A percentile compares a stretch with the other conserved stretches of the same genome.
Evolutionary conservation across 306 rosid species (phyloP).

Genomic region (Cucurbita ficifolia): DNA sequence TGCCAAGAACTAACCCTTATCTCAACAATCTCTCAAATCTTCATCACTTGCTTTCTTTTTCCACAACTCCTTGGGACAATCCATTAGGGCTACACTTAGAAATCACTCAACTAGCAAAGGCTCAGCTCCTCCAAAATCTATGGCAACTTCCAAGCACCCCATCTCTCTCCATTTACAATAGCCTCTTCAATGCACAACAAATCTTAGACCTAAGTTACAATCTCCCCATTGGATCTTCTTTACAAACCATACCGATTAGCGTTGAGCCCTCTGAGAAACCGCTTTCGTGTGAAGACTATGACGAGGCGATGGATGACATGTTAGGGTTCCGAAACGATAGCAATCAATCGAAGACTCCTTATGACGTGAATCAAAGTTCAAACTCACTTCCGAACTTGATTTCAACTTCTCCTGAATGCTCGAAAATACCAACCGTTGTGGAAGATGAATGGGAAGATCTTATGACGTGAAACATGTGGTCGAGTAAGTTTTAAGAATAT

Average conservation of each 20-base stretch:
- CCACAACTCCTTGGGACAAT: conserved; percentile 20
- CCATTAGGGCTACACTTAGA: conserved; percentile 23
- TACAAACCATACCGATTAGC: not conserved
- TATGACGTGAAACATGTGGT: conserved; percentile 37
- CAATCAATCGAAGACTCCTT: not conserved
- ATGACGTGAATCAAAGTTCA: not conserved
- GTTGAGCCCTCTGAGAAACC: conserved; percentile 4
- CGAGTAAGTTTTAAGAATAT: conserved; percentile 6
- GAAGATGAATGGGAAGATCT: conserved; percentile 36
- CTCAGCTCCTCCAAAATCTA: conserved; percentile 33
- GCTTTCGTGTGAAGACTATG: not conserved
- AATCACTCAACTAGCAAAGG: conserved; percentile 32
- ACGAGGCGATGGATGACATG: not conserved
- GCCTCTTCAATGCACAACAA: conserved; percentile 18
- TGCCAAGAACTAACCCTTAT: conserved; percentile 35
- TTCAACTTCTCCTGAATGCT: conserved; percentile 26
- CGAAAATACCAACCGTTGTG: conserved; percentile 15
- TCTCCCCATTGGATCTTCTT: not conserved
- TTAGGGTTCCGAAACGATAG: not conserved
- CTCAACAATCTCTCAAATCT: conserved; percentile 28
- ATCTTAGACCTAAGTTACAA: not conserved
- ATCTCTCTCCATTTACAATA: conserved; percentile 9
- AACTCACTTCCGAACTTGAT: conserved; percentile 32
- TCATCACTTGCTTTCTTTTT: conserved; percentile 34
- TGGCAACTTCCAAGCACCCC: conserved; percentile 24